Evolutionary conservation across 2,329 filamentous ascomycete genomes (phyloP).

Genomic region (Cladosporium sp.): DNA sequence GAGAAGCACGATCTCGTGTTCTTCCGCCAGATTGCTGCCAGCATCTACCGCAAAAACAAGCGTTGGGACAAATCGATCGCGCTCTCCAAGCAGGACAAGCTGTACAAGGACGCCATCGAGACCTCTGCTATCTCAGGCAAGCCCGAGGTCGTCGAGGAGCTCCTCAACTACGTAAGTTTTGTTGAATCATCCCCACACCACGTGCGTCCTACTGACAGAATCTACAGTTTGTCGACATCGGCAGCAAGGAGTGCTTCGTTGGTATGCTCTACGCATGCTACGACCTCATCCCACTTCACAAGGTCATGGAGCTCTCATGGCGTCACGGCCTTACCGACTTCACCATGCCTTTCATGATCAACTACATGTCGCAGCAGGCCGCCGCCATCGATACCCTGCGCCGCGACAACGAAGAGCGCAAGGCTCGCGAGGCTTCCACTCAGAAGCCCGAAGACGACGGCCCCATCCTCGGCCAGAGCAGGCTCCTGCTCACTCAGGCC

Average conservation of each 20-base stretch:
- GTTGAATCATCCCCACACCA: neutral
- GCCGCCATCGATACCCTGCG: conserved; percentile 80
- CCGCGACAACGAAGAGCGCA: conserved; percentile 94
- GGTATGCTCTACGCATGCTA: conserved; percentile 99
- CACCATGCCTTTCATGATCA: conserved; percentile 99
- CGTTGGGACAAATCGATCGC: conserved; percentile 99
- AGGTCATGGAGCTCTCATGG: conserved; percentile 96
- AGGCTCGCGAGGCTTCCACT: conserved; percentile 67
- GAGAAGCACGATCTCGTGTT: conserved; percentile 98
- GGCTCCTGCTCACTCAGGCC: conserved; percentile 94
- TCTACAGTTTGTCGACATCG: conserved; percentile 92
- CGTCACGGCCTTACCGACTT: conserved; percentile 92
- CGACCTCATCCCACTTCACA: conserved; percentile 88
- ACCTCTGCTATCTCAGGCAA: conserved; percentile 91
- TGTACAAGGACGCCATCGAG: conserved; percentile 99
- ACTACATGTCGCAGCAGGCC: conserved; percentile 88
- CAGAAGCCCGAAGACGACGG: conserved; percentile 91
- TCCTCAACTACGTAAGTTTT: conserved; percentile 88
- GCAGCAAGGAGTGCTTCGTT: conserved; percentile 98
- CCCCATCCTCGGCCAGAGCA: conserved; percentile 83
- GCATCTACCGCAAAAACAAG: conserved; percentile 99
- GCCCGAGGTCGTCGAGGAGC: conserved; percentile 88
- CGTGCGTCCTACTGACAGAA: conserved; percentile 10
- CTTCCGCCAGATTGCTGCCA: conserved; percentile 98
- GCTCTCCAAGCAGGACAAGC: conserved; percentile 96